Evolutionary conservation across 148 eudicot genomes (phyloP), one percentile per base, ranked within the genome.

Genomic region (Salicornia ramosissima): DNA sequence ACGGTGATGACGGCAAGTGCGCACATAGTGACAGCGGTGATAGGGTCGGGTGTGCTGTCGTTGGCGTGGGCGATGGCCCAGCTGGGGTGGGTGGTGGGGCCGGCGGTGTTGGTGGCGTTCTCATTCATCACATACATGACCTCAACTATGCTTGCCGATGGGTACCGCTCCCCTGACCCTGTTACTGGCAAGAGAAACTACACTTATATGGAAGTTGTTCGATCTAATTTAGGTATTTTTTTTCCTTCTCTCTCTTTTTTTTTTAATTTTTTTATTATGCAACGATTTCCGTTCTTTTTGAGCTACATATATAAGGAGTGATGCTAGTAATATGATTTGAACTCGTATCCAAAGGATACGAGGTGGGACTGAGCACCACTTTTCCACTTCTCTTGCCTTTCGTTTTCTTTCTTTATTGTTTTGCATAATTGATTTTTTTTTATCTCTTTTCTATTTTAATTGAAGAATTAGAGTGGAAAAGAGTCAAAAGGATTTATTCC

Each of bases 31-130:
- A 93, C 96, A 2, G 98, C 98, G 11, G 98, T 93, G 76, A 93
- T 93, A 59, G 98, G 98, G 56, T 93, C 96, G 0, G 98, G 98
- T 0, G 98, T 93, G 66, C 78, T 93, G 18, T 88, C 98, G 11
- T 77, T 93, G 46, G 95, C 98, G 30, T 93, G 95, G 96, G 95
- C 90, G 0, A 86, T 93, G 39, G 92, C 98, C 22, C 98, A 93
- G 79, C 64, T 93, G 34, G 98, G 98, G 0, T 90, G 97, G 99
- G 88, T 76, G 30, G 83, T 75, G 0, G 99, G 99, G 0, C 92
- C 93, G 13, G 84, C 86, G 14, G 87, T 89, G 45, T 83, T 94
- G 18, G 2, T 85, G 43, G 74, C 86, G 0, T 94, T 94, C 72
- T 87, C 99, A 7, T 45, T 86, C 75, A 84, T 90, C 34, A 90